Conservation (phyloP, 2,329 filamentous ascomycete species). For the Talaromyces pinophilus region DNA sequence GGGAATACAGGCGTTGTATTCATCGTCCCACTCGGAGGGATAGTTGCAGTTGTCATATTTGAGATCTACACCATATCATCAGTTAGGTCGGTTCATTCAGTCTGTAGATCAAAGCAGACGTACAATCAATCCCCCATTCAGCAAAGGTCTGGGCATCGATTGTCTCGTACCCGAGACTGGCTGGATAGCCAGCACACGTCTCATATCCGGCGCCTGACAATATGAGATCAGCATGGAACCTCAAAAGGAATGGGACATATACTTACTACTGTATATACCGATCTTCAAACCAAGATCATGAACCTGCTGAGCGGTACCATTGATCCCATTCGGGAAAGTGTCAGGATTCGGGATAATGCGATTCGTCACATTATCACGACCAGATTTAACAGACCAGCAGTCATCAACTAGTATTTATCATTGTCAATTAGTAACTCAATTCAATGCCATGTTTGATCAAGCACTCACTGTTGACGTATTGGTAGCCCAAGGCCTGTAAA, state of each 20-base stretch:
- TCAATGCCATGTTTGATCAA: not conserved
- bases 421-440: not conserved
- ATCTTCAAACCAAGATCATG: conserved; percentile 62
- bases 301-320: conserved; percentile 54
- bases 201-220: conserved; percentile 35
- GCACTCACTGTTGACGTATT: conserved; percentile 47
- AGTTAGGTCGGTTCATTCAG: not conserved
- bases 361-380: conserved; percentile 46
- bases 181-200: conserved; percentile 61
- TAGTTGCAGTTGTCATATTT: conserved; percentile 61
- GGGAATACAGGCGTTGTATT: conserved; percentile 44
- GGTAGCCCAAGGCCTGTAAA: conserved; percentile 52
- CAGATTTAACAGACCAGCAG: conserved; percentile 56
- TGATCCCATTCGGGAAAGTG: conserved; percentile 62
- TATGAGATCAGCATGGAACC: not conserved
- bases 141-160: conserved; percentile 61
- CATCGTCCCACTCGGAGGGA: conserved; percentile 42
- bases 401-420: conserved; percentile 53
- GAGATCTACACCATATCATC: conserved; percentile 41
- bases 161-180: conserved; percentile 57
- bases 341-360: conserved; percentile 50
- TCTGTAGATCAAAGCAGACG: conserved; percentile 12
- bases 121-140: conserved; percentile 60
- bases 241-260: conserved; percentile 1
- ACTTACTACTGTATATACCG: conserved; percentile 57